These are phyloP conservation scores for Hyphodiscus sp. DNA, from an alignment of 2,329 filamentous ascomycete species.

Conservation along the genomic window DNA sequence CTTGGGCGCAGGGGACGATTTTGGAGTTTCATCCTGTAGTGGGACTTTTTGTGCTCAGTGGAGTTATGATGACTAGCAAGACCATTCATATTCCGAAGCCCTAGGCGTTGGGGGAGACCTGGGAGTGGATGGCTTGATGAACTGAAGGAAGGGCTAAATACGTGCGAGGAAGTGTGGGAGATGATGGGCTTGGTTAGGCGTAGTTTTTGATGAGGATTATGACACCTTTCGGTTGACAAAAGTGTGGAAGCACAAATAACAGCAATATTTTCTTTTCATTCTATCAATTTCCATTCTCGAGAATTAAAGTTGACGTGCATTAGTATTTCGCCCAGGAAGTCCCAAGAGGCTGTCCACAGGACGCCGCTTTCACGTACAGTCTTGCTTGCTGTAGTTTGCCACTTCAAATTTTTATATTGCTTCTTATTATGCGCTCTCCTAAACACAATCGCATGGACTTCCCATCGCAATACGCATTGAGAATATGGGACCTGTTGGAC, in stretches of 20 bases:
- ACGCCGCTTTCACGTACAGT: no score
- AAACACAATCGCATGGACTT: no score
- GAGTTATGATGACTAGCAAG: conserved; percentile 92
- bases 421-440: no score
- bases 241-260: conserved; percentile 4
- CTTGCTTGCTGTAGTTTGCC: no score
- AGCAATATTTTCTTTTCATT: neutral
- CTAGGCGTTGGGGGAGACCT: conserved; percentile 25
- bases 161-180: neutral
- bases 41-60: conserved; percentile 77
- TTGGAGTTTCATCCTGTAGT: conserved; percentile 83
- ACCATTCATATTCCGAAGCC: conserved; percentile 92
- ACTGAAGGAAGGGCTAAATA: neutral
- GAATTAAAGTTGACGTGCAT: no score
- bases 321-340: no score
- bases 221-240: conserved; percentile 15
- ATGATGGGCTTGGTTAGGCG: neutral
- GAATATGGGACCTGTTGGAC: no score
- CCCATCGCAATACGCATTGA: no score
- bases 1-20: conserved; percentile 56
- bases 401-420: no score
- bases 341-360: no score
- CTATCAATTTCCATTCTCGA: neutral
- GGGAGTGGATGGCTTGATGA: no score
- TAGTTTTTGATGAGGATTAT: conserved; percentile 7